phyloP scores from a whole-genome alignment of 768 basidiomycete genomes.

The Mycena rosella region DNA sequence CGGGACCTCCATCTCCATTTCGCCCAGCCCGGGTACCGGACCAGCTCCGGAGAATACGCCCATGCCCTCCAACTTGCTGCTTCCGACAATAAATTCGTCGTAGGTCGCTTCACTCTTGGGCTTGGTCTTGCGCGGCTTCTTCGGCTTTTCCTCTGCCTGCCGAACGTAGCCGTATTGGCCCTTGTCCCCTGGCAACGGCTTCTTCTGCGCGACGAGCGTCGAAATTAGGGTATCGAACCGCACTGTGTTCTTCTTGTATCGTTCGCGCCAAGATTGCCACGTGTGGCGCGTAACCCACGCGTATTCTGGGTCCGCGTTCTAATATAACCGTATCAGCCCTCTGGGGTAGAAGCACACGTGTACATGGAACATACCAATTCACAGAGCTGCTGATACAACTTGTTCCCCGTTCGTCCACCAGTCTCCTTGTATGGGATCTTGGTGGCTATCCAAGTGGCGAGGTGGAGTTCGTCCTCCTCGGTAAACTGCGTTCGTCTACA shows the following conservation, averaged over 20 bases:
- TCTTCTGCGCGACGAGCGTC: conserved; percentile 76
- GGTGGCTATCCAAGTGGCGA: conserved; percentile 84
- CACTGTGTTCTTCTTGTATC: conserved; percentile 85
- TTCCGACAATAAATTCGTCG: conserved; percentile 38
- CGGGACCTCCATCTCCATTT: conserved; percentile 23
- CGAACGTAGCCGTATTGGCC: conserved; percentile 89
- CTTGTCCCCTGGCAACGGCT: conserved; percentile 77
- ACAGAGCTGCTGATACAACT: conserved; percentile 84
- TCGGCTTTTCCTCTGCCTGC: conserved; percentile 77
- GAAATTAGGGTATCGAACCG: conserved; percentile 76
- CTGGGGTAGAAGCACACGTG: not conserved
- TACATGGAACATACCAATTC: conserved; percentile 64
- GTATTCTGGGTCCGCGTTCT: conserved; percentile 79
- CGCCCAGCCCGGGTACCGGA: conserved; percentile 31
- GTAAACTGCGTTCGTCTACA: conserved; percentile 87
- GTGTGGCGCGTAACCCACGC: conserved; percentile 87
- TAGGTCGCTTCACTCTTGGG: conserved; percentile 45
- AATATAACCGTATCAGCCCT: conserved; percentile 11
- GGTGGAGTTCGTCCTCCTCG: conserved; percentile 78
- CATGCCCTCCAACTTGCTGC: conserved; percentile 24
- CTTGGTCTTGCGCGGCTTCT: conserved; percentile 65
- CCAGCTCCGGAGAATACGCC: conserved; percentile 29
- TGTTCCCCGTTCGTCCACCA: conserved; percentile 85
- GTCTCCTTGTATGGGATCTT: conserved; percentile 90
- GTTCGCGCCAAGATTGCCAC: conserved; percentile 92